Evolutionary conservation across 2,329 filamentous ascomycete species (phyloP), one percentile per base, ranked within the genome.

Genomic region (Stemphylium vesicarium): DNA sequence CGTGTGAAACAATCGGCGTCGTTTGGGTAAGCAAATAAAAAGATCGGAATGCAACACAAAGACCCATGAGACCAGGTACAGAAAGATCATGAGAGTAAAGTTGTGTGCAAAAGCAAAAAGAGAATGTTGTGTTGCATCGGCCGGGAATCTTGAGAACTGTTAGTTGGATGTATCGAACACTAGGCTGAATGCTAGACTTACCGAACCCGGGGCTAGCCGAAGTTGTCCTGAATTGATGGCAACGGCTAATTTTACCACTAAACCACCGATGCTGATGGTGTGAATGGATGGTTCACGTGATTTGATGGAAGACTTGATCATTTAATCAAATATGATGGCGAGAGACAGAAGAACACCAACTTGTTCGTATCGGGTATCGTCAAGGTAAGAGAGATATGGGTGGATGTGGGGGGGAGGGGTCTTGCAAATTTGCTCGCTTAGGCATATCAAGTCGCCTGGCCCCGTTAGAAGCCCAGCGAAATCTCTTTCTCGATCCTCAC

Each of bases 181-280:
- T 15, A 5, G n/a, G 8, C n/a, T 29, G 13, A 5, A 16, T 11
- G 4, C 4, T 9, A 41, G 38, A 29, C 22, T 41, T 29, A 41
- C 38, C 41, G 29, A 44, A 41, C 38, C 38, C 38, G 38, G 38
- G 38, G 38, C 20, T 56, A 56, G 53, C 53, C 53, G 53, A 56
- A 47, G 24, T 20, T 47, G 49, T 46, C 24, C 32, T 33, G 22
- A 13, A 36, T 32, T 20, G 49, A 53, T 56, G 53, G 53, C 53
- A 56, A 56, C 53, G 53, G 53, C 53, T 56, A 56, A 56, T 56
- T 56, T 56, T 56, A 56, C 53, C 53, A 56, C 53, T 56, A 56
- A 56, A 56, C 53, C 53, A 56, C 53, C 53, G 53, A 56, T 56
- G 53, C 53, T 38, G 18, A 29, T 29, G 26, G 2, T 10, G 24